These are phyloP conservation scores for Scleromitrula shiraiana DNA, from an alignment of 2,329 filamentous ascomycete species.

Conservation along the genomic window DNA sequence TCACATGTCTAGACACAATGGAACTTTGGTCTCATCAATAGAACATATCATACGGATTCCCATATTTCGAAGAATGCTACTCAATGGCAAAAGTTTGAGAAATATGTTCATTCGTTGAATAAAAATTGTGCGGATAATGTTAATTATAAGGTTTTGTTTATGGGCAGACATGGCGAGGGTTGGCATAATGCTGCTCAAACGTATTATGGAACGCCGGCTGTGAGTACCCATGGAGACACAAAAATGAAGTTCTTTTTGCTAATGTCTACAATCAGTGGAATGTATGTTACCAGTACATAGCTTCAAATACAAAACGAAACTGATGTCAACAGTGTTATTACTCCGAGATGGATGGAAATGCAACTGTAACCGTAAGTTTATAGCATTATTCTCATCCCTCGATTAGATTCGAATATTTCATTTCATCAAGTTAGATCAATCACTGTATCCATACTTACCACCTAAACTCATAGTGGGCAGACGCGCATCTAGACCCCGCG, in stretches of 20 bases:
- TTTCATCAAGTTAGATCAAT: too few species aligned
- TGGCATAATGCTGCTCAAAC: slow-evolving; percentile 42
- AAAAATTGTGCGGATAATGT: slow-evolving; percentile 35
- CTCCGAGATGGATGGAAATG: slow-evolving; percentile 56
- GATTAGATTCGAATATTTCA: too few species aligned
- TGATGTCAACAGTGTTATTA: slow-evolving; percentile 49
- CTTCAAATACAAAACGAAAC: not conserved
- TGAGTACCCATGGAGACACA: not conserved
- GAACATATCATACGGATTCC: slow-evolving; percentile 49
- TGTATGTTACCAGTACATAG: slow-evolving; percentile 33
- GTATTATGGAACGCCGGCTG: slow-evolving; percentile 56
- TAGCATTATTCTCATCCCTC: too few species aligned
- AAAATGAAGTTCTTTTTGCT: not conserved
- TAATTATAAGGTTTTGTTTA: slow-evolving; percentile 58
- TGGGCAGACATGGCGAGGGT: slow-evolving; percentile 31
- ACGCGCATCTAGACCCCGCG: slow-evolving; percentile 50
- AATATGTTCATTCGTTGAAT: slow-evolving; percentile 51
- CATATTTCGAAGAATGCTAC: slow-evolving; percentile 37
- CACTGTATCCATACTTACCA: not conserved
- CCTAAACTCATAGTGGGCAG: slow-evolving; percentile 41
- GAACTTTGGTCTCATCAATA: slow-evolving; percentile 60
- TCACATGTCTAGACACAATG: slow-evolving; percentile 41
- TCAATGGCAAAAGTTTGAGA: slow-evolving; percentile 57
- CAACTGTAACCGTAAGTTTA: slow-evolving; percentile 36
- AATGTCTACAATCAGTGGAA: slow-evolving; percentile 43